Conservation (phyloP, 805 yeast species). For the Jamesozyma piceae region DNA sequence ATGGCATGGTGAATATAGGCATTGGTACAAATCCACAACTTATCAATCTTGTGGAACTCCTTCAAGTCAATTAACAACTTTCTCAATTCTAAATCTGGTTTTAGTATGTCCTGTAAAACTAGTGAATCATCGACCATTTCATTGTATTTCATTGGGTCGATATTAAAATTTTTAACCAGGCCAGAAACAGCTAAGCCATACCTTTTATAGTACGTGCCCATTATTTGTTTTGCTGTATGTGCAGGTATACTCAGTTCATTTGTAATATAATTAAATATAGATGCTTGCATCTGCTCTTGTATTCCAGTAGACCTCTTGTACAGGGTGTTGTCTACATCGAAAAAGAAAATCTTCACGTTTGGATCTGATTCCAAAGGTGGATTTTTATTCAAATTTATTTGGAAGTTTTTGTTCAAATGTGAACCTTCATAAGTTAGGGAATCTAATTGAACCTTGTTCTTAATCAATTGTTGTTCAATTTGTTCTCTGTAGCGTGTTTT, state of each 20-base stretch:
- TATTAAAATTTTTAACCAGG: constrained; percentile 46
- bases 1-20: constrained; percentile 86
- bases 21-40: constrained; percentile 85
- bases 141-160: constrained; percentile 81
- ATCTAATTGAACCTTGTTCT: constrained; percentile 23
- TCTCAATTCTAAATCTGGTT: constrained; percentile 48
- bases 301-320: constrained; percentile 63
- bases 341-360: constrained; percentile 44
- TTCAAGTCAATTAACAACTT: constrained; percentile 38
- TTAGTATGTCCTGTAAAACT: constrained; percentile 63
- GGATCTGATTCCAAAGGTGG: constrained; percentile 18
- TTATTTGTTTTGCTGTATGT: constrained; percentile 62
- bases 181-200: constrained; percentile 92
- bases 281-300: constrained; percentile 74
- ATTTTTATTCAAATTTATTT: constrained; percentile 12
- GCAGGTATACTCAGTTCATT: constrained; percentile 48
- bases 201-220: constrained; percentile 61
- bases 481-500: constrained; percentile 3
- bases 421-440: constrained; percentile 27
- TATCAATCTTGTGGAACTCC: constrained; percentile 42
- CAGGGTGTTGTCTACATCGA: constrained; percentile 87
- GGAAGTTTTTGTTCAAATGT: constrained; percentile 12
- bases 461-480: constrained; percentile 13
- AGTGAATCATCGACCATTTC: constrained; percentile 80
- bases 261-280: constrained; percentile 71